Evolutionary conservation across 2,329 filamentous ascomycete genomes (phyloP).

Genomic region (Scortechinia acanthostroma): DNA sequence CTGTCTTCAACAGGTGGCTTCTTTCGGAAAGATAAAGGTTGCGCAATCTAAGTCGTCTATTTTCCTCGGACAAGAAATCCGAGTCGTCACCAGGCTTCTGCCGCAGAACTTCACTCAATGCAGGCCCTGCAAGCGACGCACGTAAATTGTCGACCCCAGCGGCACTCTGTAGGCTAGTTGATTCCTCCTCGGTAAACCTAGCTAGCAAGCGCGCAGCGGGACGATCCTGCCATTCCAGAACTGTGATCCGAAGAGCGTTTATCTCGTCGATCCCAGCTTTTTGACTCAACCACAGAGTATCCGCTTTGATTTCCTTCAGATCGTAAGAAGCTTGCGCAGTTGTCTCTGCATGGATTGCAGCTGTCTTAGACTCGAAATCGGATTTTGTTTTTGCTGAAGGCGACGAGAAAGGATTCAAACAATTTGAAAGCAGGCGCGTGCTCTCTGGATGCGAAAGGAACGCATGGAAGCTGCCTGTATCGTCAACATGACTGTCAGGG

Average conservation of each 20-base stretch:
- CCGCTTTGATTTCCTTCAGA: conserved; percentile 2
- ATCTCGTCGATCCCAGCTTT: conserved; percentile 1
- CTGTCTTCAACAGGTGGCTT: not conserved
- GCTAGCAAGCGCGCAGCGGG: not conserved
- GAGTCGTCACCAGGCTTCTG: not conserved
- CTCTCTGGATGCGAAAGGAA: not conserved
- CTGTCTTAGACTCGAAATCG: conserved; percentile 1
- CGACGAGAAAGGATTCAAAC: not conserved
- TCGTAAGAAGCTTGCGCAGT: not conserved
- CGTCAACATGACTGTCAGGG: not conserved
- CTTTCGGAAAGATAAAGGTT: not conserved
- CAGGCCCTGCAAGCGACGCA: not conserved
- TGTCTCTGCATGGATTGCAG: not conserved
- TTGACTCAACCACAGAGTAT: not conserved
- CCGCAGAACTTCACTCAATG: not conserved
- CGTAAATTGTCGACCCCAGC: not conserved
- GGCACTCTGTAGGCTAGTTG: not conserved
- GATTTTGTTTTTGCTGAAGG: not conserved
- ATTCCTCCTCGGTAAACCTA: not conserved
- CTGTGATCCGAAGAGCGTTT: not conserved
- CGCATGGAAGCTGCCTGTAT: not conserved
- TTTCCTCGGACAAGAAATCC: not conserved
- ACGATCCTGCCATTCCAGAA: conserved; percentile 1
- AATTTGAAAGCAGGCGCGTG: not conserved
- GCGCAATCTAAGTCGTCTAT: not conserved